Evolutionary conservation across 257 asterid genomes (phyloP), one percentile per base, ranked within the genome.

Genomic region (Fraxinus americana): DNA sequence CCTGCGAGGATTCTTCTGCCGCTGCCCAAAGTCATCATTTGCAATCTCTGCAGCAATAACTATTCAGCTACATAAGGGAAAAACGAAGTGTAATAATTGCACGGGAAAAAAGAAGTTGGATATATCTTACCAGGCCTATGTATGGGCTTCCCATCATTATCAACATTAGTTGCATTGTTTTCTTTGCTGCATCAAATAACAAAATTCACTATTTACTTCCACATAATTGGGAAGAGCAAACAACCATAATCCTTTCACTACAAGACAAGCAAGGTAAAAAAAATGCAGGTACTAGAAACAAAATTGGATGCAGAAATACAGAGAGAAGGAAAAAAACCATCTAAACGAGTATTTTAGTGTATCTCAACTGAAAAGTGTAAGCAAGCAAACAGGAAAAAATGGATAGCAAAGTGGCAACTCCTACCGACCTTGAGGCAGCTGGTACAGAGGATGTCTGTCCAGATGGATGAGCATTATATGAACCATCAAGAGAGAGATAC

Each of bases 1-100:
- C 98, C 97, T 92, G 82, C 97, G 96, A 83, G 98, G 94, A 85
- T 90, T 92, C 90, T 92, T 94, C 81, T 90, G 99, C 82, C 96
- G 90, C 82, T 89, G 99, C 72, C 91, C 92, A 73, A 87, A 84
- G 70, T 94, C 96, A 45, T 92, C 94, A 57, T 85, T 88, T 72
- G 90, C 82, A 72, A 78, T 84, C 85, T 90, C 99, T 94, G 82
- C 43, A 74, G 57, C 21, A 75, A 32, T 59, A 73, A 39, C 54
- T 39, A 71, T 32, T 61, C 25, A 70, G 67, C 45, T 70, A 65
- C 35, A 14, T 30, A 48, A 82, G 21, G 61, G 35, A 21, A 25
- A 41, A 43, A 38, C 72, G 79, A 78, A 50, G 4, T 72, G 34
- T 16, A 23, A 61, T 3, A 34, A 70, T 70, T 61, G 61, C 32